A percentile compares a stretch with the other conserved stretches of the same genome.
Conservation (phyloP, 2,329 filamentous ascomycete species). For the Pseudogymnoascus sp. region DNA sequence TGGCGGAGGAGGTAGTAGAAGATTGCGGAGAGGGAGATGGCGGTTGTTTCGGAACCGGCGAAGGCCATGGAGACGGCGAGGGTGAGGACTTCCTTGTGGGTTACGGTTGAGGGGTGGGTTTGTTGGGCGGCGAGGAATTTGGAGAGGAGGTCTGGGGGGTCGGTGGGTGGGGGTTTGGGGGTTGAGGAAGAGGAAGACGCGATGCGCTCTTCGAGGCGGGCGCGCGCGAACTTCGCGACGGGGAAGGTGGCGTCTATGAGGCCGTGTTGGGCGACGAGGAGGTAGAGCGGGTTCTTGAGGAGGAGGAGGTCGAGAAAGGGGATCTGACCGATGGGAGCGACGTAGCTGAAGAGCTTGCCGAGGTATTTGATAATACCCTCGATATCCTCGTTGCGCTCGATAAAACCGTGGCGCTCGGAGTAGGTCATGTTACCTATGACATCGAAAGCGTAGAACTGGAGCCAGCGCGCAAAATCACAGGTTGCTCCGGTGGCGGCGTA, state of each 20-base stretch:
- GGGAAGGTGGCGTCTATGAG: slow-evolving; percentile 62
- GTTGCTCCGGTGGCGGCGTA: slow-evolving; percentile 34
- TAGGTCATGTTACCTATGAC: slow-evolving; percentile 74
- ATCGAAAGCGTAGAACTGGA: slow-evolving; percentile 77
- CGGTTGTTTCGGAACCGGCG: slow-evolving; percentile 73
- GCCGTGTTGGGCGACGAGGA: slow-evolving; percentile 59
- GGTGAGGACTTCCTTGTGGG: slow-evolving; percentile 57
- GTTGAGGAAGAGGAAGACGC: slow-evolving; percentile 31
- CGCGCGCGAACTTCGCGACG: slow-evolving; percentile 62
- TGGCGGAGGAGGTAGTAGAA: slow-evolving; percentile 68
- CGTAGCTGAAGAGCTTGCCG: slow-evolving; percentile 58
- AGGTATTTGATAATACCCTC: slow-evolving; percentile 64
- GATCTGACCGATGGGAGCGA: slow-evolving; percentile 67
- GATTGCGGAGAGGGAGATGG: slow-evolving; percentile 61
- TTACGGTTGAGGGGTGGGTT: slow-evolving; percentile 63
- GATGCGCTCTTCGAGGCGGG: slow-evolving; percentile 54
- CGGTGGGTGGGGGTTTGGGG: slow-evolving; percentile 21
- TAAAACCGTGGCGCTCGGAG: slow-evolving; percentile 65
- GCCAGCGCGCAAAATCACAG: slow-evolving; percentile 62
- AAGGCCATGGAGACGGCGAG: slow-evolving; percentile 66
- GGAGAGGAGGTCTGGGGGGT: slow-evolving; percentile 50
- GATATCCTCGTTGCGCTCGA: slow-evolving; percentile 66
- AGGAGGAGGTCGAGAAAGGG: slow-evolving; percentile 61
- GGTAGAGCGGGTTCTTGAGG: slow-evolving; percentile 66
- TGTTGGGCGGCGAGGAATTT: slow-evolving; percentile 64